Conservation (phyloP, 2,329 filamentous ascomycete species). For the Thielaviopsis musarum region DNA sequence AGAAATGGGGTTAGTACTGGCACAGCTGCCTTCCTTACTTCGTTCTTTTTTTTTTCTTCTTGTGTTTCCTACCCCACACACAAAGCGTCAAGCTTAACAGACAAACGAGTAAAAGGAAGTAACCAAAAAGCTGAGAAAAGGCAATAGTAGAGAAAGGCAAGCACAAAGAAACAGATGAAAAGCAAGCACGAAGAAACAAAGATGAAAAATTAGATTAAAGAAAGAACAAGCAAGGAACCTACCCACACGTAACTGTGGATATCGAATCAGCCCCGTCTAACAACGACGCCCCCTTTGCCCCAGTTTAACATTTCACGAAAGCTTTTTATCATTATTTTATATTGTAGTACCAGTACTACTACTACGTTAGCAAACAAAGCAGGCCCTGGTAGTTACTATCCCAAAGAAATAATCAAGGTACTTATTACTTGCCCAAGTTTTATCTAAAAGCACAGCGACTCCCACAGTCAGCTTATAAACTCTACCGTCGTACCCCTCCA, state of each 20-base stretch:
- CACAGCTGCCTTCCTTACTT: too few species aligned
- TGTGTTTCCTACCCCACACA: too few species aligned
- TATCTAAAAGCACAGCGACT: neutral
- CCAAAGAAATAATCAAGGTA: too few species aligned
- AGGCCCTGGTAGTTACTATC: too few species aligned
- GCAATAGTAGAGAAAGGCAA: constrained; percentile 6
- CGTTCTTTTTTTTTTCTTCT: too few species aligned
- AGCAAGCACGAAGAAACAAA: constrained; percentile 7
- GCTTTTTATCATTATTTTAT: neutral
- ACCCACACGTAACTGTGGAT: neutral
- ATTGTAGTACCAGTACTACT: too few species aligned
- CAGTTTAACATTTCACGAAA: neutral
- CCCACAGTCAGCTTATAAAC: neutral
- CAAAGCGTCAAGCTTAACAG: too few species aligned
- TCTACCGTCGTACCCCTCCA: neutral
- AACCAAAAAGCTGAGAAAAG: neutral
- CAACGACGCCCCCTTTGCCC: neutral
- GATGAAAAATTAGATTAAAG: neutral
- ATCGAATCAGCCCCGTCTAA: neutral
- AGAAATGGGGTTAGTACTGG: too few species aligned
- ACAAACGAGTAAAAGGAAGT: too few species aligned
- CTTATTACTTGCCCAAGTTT: too few species aligned
- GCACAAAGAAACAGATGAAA: neutral
- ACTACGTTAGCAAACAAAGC: too few species aligned
- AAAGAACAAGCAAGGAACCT: neutral